These are phyloP conservation scores for Tranzscheliella williamsii DNA, from an alignment of 1,284 basidiomycete species.

Conservation along the genomic window DNA sequence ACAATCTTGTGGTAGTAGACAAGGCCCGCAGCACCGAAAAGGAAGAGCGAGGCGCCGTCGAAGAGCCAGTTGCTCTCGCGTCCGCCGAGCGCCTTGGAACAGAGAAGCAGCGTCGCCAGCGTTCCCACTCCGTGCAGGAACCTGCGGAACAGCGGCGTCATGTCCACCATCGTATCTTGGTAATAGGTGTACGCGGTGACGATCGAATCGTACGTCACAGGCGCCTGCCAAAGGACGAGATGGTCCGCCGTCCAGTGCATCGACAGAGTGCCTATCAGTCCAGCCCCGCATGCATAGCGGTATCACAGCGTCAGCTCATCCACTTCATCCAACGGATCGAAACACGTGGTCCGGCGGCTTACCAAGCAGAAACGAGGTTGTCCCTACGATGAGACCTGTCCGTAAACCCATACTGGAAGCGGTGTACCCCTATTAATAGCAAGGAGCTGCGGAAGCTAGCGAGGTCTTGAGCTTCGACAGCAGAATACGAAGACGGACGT, in stretches of 20 bases:
- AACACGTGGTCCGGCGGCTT: conserved; percentile 1
- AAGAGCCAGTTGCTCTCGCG: conserved; percentile 60
- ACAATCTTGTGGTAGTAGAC: conserved; percentile 54
- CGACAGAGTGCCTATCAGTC: conserved; percentile 51
- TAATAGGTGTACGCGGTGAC: conserved; percentile 56
- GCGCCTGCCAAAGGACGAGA: conserved; percentile 55
- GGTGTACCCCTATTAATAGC: no score
- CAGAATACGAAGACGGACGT: no score
- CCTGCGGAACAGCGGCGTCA: conserved; percentile 31
- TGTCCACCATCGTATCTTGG: conserved; percentile 42
- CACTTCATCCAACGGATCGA: no score
- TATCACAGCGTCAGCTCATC: no score
- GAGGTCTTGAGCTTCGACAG: no score
- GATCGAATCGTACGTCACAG: conserved; percentile 46
- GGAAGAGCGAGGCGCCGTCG: conserved; percentile 59
- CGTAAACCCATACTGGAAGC: conserved; percentile 39
- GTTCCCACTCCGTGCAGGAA: conserved; percentile 39
- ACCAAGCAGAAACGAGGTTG: conserved; percentile 56
- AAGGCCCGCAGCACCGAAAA: conserved; percentile 51
- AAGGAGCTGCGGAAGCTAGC: no score
- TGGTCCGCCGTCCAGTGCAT: conserved; percentile 60
- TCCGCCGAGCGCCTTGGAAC: conserved; percentile 49
- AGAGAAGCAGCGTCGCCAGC: conserved; percentile 31
- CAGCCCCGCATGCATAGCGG: no score
- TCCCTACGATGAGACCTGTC: conserved; percentile 38